Evolutionary conservation across 352 stramenopile species (phyloP).

Genomic region (Globisporangium carolinianum): DNA sequence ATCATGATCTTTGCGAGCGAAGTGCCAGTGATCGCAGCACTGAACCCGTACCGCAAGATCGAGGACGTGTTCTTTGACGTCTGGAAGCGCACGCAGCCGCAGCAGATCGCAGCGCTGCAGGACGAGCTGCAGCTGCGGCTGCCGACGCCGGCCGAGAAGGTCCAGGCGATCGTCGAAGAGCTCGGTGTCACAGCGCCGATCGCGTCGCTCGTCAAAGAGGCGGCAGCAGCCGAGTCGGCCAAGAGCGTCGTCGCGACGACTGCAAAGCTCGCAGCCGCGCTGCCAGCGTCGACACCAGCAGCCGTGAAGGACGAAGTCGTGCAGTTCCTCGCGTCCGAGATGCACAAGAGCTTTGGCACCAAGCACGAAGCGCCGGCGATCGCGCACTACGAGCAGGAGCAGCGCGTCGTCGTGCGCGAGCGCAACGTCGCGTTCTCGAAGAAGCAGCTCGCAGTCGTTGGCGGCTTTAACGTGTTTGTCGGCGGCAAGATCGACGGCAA

Average conservation of each 20-base stretch:
- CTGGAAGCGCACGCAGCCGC: constrained; percentile 76
- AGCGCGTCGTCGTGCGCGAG: constrained; percentile 50
- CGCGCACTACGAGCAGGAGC: constrained; percentile 55
- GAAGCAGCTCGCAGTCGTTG: constrained; percentile 48
- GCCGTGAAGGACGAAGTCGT: constrained; percentile 59
- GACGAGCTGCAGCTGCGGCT: constrained; percentile 37
- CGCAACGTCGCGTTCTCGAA: constrained; percentile 73
- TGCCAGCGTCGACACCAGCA: constrained; percentile 37
- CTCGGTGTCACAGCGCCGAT: constrained; percentile 51
- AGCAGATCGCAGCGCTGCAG: constrained; percentile 44
- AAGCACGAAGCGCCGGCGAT: constrained; percentile 63
- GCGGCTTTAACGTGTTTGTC: constrained; percentile 48
- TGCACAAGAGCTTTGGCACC: constrained; percentile 73
- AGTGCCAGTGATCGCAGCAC: constrained; percentile 70
- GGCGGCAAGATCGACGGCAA: constrained; percentile 82
- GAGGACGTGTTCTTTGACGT: constrained; percentile 76
- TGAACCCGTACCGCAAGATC: constrained; percentile 81
- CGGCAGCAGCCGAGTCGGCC: constrained; percentile 36
- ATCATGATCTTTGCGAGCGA: constrained; percentile 86
- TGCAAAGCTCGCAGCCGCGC: constrained; percentile 37
- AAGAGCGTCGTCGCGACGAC: constrained; percentile 29
- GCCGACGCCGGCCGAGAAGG: constrained; percentile 39
- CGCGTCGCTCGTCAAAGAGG: constrained; percentile 46
- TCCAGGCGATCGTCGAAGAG: constrained; percentile 46
- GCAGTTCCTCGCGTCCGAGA: constrained; percentile 66